Evolutionary conservation across 2,329 filamentous ascomycete genomes (phyloP).

Genomic region (Phialocephala sp.): DNA sequence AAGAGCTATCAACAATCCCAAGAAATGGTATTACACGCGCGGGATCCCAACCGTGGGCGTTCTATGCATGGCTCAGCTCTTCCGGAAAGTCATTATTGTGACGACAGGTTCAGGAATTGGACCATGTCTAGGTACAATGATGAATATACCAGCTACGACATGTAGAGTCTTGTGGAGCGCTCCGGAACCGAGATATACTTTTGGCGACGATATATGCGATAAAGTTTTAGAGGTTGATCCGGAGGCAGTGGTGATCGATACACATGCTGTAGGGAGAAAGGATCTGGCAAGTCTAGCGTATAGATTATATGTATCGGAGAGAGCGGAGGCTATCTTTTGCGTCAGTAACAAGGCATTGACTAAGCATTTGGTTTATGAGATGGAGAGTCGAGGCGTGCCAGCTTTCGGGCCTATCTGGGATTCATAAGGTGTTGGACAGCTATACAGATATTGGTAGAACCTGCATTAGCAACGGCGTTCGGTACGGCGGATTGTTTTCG

Average conservation of each 20-base stretch:
- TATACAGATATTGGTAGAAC: too few relatives aligned
- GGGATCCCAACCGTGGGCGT: slow-evolving; percentile 53
- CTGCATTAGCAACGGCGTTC: not conserved
- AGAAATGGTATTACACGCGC: slow-evolving; percentile 57
- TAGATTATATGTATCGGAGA: slow-evolving; percentile 39
- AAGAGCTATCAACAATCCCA: slow-evolving; percentile 56
- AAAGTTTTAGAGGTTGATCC: slow-evolving; percentile 43
- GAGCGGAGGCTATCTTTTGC: slow-evolving; percentile 46
- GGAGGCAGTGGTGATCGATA: slow-evolving; percentile 45
- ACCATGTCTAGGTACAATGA: slow-evolving; percentile 44
- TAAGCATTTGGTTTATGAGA: slow-evolving; percentile 46
- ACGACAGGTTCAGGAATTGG: slow-evolving; percentile 48
- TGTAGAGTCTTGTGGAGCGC: slow-evolving; percentile 46
- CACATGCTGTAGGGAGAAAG: slow-evolving; percentile 41
- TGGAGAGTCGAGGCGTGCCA: slow-evolving; percentile 46
- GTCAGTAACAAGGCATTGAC: slow-evolving; percentile 47
- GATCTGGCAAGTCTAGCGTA: slow-evolving; percentile 45
- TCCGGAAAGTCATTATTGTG: slow-evolving; percentile 46
- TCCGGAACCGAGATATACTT: slow-evolving; percentile 44
- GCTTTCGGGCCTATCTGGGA: slow-evolving; percentile 47
- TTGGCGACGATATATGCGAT: slow-evolving; percentile 43
- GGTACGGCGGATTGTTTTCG: not conserved
- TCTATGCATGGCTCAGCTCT: slow-evolving; percentile 45
- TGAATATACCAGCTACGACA: slow-evolving; percentile 36
- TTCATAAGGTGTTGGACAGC: slow-evolving; percentile 28